A percentile compares a stretch with the other conserved stretches of the same genome.
Evolutionary conservation across 345 rosid species (phyloP).

Genomic region (Excoecaria cochinchinensis): DNA sequence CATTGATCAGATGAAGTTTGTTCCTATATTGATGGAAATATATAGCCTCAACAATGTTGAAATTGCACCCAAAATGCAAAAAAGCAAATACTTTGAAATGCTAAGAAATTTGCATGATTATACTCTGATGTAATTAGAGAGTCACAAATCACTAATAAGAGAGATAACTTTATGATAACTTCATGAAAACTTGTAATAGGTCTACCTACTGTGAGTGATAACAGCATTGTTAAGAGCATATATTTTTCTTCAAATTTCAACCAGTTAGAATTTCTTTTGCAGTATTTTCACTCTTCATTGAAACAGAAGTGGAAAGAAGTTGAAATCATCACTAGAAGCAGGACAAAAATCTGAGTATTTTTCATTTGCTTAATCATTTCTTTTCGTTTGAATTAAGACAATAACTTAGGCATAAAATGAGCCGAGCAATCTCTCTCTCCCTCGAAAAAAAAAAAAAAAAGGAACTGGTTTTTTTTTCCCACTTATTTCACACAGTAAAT

Average conservation of each 20-base stretch:
- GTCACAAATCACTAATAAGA: background rate
- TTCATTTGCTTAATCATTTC: background rate
- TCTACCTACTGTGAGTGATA: background rate
- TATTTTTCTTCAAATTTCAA: background rate
- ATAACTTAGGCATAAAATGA: too few species aligned
- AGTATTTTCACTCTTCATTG: background rate
- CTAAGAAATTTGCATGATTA: background rate
- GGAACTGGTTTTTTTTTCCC: background rate
- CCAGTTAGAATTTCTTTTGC: background rate
- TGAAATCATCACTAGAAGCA: background rate
- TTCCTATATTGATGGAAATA: too few species aligned
- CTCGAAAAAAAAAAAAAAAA: too few species aligned
- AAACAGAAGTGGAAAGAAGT: background rate
- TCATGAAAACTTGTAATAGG: background rate
- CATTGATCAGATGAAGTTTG: background rate
- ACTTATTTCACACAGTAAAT: background rate
- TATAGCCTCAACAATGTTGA: background rate
- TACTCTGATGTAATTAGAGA: background rate
- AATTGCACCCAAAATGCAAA: background rate
- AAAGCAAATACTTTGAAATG: background rate
- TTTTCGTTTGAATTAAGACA: background rate
- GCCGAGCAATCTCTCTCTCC: too few species aligned
- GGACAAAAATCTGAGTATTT: background rate
- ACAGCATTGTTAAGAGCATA: background rate
- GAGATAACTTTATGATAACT: background rate